phyloP scores from a whole-genome alignment of 2,329 filamentous ascomycete species.

The Penicillium sp. region DNA sequence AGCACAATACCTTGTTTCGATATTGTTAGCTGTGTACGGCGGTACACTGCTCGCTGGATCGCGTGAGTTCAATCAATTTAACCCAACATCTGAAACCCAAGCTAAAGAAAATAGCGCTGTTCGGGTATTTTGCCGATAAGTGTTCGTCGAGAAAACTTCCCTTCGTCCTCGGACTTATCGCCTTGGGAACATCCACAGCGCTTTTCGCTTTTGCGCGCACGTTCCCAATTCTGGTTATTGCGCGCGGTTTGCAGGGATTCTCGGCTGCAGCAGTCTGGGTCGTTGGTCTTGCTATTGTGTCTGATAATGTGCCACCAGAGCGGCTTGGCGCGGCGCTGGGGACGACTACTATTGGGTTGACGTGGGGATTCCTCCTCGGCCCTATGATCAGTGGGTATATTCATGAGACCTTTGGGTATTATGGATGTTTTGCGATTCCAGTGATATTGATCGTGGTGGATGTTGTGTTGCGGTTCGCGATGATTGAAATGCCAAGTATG shows the following conservation, averaged over 20 bases:
- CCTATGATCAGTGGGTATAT: constrained; percentile 61
- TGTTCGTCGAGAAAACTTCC: constrained; percentile 54
- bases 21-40: constrained; percentile 70
- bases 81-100: neutral
- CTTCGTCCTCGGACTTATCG: constrained; percentile 58
- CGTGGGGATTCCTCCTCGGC: constrained; percentile 56
- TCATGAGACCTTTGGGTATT: constrained; percentile 40
- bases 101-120: neutral
- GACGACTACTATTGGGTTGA: constrained; percentile 52
- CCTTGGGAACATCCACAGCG: constrained; percentile 54
- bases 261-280: constrained; percentile 62
- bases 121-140: constrained; percentile 41
- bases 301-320: constrained; percentile 59
- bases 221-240: constrained; percentile 50
- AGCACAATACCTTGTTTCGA: constrained; percentile 68
- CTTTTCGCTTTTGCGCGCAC: constrained; percentile 54
- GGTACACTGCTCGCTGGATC: constrained; percentile 58
- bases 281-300: constrained; percentile 57
- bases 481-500: constrained; percentile 52
- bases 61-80: constrained; percentile 21
- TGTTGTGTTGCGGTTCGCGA: constrained; percentile 58
- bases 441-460: constrained; percentile 57
- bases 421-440: constrained; percentile 34
- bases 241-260: constrained; percentile 57
- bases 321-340: constrained; percentile 63